Conservation (phyloP, 768 basidiomycete species). For the Neoboletus brunneissimus region DNA sequence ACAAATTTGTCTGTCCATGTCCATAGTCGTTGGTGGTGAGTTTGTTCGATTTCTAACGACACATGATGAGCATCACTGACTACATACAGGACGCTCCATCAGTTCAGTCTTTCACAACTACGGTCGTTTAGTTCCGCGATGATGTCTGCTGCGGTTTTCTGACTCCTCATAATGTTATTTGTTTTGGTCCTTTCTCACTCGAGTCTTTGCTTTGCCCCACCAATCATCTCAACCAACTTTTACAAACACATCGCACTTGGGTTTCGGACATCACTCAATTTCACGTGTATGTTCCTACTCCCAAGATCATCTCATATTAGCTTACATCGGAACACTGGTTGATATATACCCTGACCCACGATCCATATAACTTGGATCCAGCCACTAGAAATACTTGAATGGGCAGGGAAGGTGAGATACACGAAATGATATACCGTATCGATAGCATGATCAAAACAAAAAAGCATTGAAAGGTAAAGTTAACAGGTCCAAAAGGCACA, state of each 20-base stretch:
- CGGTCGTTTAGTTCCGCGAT: slow-evolving; percentile 33
- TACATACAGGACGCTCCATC: slow-evolving; percentile 7
- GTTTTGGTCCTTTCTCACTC: slow-evolving; percentile 16
- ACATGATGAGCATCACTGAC: not conserved
- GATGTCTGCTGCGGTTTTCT: slow-evolving; percentile 22
- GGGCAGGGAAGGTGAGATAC: not conserved
- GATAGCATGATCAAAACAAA: slow-evolving; percentile 10
- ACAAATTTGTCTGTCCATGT: slow-evolving; percentile 25
- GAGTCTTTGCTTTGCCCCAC: slow-evolving; percentile 9
- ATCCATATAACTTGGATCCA: slow-evolving; percentile 5
- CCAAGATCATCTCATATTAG: slow-evolving; percentile 9
- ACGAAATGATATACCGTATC: not conserved
- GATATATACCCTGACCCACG: slow-evolving; percentile 16
- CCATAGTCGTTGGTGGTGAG: slow-evolving; percentile 21
- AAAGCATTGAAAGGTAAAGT: not conserved
- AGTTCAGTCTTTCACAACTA: slow-evolving; percentile 27
- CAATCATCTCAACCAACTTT: not conserved
- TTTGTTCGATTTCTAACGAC: not conserved
- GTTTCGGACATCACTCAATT: slow-evolving; percentile 7
- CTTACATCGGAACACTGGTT: slow-evolving; percentile 11
- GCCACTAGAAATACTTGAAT: not conserved
- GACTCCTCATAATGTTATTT: slow-evolving; percentile 15
- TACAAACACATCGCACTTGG: not conserved
- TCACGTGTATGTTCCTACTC: slow-evolving; percentile 7
- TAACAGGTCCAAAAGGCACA: not conserved